These are phyloP conservation scores for Diplogelasinospora grovesii DNA, from an alignment of 495 filamentous ascomycete genomes.

Conservation along the genomic window DNA sequence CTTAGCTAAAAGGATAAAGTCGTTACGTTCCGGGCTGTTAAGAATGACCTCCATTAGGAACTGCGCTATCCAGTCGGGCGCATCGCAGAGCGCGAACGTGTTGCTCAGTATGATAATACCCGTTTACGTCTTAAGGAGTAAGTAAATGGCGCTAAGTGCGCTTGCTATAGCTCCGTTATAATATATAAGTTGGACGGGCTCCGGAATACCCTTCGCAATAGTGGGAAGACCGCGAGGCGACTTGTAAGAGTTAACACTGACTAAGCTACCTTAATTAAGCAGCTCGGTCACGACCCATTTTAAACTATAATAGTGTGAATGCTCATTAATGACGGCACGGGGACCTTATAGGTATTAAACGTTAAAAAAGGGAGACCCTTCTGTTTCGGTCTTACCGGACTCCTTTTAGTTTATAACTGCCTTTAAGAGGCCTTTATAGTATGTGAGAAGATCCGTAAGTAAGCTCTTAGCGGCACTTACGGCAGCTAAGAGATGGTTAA, in stretches of 20 bases:
- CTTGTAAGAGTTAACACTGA: conserved; percentile 17
- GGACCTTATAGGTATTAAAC: conserved; percentile 3
- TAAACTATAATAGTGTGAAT: conserved; percentile 9
- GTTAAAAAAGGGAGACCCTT: neutral
- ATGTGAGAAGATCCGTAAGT: conserved; percentile 7
- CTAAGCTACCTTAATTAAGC: conserved; percentile 3
- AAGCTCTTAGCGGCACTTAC: no score
- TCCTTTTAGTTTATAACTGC: no score
- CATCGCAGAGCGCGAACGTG: conserved; percentile 17
- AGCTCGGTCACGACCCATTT: conserved; percentile 11
- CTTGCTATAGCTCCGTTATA: conserved; percentile 22
- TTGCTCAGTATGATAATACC: conserved; percentile 25
- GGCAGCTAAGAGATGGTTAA: conserved; percentile 10
- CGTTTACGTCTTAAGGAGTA: conserved; percentile 22
- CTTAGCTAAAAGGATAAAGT: no score
- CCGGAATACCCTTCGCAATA: conserved; percentile 7
- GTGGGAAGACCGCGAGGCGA: no score
- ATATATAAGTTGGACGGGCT: conserved; percentile 15
- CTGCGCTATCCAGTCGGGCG: conserved; percentile 25
- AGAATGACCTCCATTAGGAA: conserved; percentile 17
- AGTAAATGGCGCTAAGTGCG: conserved; percentile 9
- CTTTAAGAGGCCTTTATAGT: neutral
- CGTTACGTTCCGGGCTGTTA: neutral
- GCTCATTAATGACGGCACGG: conserved; percentile 1
- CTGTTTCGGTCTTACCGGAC: no score